Evolutionary conservation across 257 asterid genomes (phyloP).

Genomic region (Penstemon davidsonii): DNA sequence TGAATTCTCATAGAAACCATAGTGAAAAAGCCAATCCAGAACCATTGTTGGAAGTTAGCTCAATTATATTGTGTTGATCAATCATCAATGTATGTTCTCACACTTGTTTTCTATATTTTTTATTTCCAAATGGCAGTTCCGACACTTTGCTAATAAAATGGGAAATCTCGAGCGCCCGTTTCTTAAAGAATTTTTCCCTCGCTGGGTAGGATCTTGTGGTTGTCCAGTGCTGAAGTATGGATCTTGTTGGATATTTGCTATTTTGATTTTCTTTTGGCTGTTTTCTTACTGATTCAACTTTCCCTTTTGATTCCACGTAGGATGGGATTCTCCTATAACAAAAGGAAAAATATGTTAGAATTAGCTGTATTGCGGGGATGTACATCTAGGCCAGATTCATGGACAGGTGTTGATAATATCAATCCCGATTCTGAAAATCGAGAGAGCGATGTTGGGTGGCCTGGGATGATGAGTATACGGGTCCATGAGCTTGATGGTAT

Average conservation of each 20-base stretch:
- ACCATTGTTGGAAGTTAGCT: neutral
- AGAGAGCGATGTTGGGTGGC: conserved; percentile 92
- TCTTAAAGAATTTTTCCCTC: conserved; percentile 97
- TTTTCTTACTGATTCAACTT: conserved; percentile 38
- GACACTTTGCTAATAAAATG: conserved; percentile 92
- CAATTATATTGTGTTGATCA: conserved; percentile 21
- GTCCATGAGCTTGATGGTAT: conserved; percentile 98
- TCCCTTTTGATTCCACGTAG: conserved; percentile 43
- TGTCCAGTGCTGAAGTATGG: conserved; percentile 94
- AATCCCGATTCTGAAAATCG: conserved; percentile 76
- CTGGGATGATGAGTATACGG: conserved; percentile 99
- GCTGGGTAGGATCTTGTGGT: conserved; percentile 99
- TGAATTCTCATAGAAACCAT: too few relatives aligned
- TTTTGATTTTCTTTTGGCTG: conserved; percentile 33
- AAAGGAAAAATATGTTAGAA: conserved; percentile 92
- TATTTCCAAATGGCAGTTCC: conserved; percentile 59
- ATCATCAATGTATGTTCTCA: conserved; percentile 24
- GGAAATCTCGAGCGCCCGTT: conserved; percentile 99
- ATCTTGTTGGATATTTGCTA: conserved; percentile 32
- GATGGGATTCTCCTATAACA: conserved; percentile 97
- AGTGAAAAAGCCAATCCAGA: too few relatives aligned
- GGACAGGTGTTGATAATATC: conserved; percentile 50
- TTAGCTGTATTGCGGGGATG: conserved; percentile 89
- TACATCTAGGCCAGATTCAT: conserved; percentile 76
- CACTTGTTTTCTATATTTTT: conserved; percentile 26